Base-by-base conservation (phyloP, 2,329 filamentous ascomycete species). In the Pseudocercospora macadamiae region DNA sequence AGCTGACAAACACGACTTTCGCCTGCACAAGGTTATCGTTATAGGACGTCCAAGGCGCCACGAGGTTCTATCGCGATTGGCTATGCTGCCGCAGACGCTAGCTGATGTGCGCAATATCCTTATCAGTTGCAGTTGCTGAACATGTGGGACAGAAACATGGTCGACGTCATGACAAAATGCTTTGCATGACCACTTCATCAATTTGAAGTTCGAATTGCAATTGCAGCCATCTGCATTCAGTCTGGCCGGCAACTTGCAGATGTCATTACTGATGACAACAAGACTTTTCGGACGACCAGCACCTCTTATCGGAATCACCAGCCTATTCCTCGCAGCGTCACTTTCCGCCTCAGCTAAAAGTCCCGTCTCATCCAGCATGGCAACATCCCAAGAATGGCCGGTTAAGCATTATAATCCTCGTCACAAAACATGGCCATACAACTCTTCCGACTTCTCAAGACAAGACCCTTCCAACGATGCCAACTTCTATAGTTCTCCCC, bases 401-500 rank as follows among this genome's bases (percentile, higher is more conserved):
- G 52, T 66, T 21, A 66, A 60, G 21, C 59, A 61, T 0, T 73
- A 71, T 58, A 65, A 51, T 1, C 70, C 72, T 10, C 69, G 69
- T 9, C 68, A 75, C 60, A 49, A 57, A n/a, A 57, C 62, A 21
- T 75, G 71, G 71, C 73, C 73, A 3, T 75, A 75, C 62, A 70
- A 61, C 14, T 58, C 68, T 6, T 66, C 63, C 19, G 77, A 79
- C 55, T 79, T 80, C 61, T 66, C 62, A 4, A 71, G 76, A 19
- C 69, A 73, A 45, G 77, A 80, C 48, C 65, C 73, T 14, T 70
- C 66, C 2, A 26, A 66, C 6, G 76, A 79, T 59, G 28, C 64
- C 1, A 51, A 64, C 3, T 80, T 79, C 66, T 79, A 79, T 67
- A 65, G 63, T 25, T 64, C 72, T 16, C 77, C 81, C 1, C 75